Evolutionary conservation across 257 asterid species (phyloP).

Genomic region (Rehmannia glutinosa): DNA sequence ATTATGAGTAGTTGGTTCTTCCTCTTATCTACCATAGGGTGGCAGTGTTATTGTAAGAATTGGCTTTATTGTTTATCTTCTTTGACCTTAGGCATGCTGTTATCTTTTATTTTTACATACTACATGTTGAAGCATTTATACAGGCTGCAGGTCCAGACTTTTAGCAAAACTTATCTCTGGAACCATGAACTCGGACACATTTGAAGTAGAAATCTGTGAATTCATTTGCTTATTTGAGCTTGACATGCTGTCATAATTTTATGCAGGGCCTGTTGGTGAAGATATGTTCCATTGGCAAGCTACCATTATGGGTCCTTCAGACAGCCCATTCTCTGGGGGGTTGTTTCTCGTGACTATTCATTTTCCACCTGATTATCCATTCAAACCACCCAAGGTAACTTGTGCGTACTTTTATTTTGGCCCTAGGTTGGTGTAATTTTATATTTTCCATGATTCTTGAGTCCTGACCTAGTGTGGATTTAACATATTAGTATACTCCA

Average conservation of each 20-base stretch:
- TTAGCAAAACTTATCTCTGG: too few species aligned
- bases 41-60: too few species aligned
- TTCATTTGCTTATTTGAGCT: neutral
- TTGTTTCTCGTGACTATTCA: conserved; percentile 61
- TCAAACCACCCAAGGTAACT: conserved; percentile 73
- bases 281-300: conserved; percentile 85
- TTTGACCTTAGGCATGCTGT: neutral
- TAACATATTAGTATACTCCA: too few species aligned
- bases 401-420: neutral
- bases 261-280: conserved; percentile 62
- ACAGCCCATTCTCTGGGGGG: conserved; percentile 72
- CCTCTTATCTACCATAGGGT: too few species aligned
- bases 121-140: too few species aligned
- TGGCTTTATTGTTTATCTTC: too few species aligned
- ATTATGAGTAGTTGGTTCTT: neutral
- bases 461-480: neutral
- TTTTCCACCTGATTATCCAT: conserved; percentile 77
- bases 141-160: too few species aligned
- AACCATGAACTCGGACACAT: too few species aligned
- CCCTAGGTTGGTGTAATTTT: neutral
- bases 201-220: too few species aligned
- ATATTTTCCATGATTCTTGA: neutral
- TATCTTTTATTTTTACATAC: too few species aligned
- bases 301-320: conserved; percentile 74
- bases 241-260: neutral